Conservation (phyloP, 441 rosid genomes). For the Aquilaria agallochum region DNA sequence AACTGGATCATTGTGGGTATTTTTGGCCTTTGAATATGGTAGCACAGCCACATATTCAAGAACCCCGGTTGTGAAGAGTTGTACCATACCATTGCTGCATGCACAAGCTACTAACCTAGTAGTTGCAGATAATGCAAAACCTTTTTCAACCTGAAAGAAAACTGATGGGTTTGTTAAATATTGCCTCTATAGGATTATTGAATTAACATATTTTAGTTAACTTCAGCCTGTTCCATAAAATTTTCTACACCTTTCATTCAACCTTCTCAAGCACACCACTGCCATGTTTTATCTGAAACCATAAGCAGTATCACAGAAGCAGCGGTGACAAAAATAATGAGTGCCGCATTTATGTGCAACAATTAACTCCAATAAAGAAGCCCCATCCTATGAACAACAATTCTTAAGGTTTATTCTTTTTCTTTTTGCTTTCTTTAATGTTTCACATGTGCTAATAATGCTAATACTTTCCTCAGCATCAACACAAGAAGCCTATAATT, state of each 20-base stretch:
- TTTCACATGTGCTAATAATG: too few relatives aligned
- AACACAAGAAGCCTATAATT: background rate
- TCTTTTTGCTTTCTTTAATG: too few relatives aligned
- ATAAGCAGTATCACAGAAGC: slow-evolving; percentile 1
- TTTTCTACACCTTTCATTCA: slow-evolving; percentile 1
- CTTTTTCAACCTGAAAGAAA: slow-evolving; percentile 67
- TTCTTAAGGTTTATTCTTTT: too few relatives aligned
- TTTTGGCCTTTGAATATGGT: slow-evolving; percentile 52
- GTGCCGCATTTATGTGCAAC: too few relatives aligned
- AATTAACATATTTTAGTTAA: slow-evolving; percentile 6
- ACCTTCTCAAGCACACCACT: too few relatives aligned
- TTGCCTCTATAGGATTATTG: slow-evolving; percentile 10
- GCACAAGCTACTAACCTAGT: slow-evolving; percentile 75
- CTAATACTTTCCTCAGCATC: too few relatives aligned
- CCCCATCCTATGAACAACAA: too few relatives aligned
- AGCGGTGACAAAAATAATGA: background rate
- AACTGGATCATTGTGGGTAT: slow-evolving; percentile 23
- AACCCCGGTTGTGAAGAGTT: slow-evolving; percentile 39
- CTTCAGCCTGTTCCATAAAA: background rate
- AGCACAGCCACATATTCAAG: slow-evolving; percentile 48
- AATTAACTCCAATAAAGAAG: too few relatives aligned
- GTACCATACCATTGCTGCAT: slow-evolving; percentile 66
- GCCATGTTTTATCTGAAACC: background rate
- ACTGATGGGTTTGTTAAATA: slow-evolving; percentile 14
- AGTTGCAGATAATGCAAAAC: slow-evolving; percentile 71